Base-by-base conservation (phyloP, 805 yeast species). In the Sungouiozyma ichnusensis region DNA sequence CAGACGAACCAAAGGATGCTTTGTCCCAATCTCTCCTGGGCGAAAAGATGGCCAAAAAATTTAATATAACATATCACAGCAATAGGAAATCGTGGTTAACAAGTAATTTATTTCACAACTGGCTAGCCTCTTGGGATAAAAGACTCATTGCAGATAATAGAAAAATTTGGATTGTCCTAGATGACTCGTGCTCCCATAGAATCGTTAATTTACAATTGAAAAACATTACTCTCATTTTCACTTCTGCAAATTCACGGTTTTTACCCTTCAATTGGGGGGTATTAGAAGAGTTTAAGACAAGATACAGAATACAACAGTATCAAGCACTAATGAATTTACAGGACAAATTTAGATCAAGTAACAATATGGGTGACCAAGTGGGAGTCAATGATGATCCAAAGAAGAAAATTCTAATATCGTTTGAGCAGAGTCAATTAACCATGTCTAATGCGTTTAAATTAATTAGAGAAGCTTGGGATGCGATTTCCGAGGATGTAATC, bases 201-300 rank as follows among this genome's bases (percentile, higher is more conserved):
- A 72, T 77, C 7, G 67, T 71, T 31, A 78, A 77, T 33, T 64
- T 71, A 29, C 74, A 70, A 45, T 62, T 77, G 34, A 63, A 63
- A 42, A 66, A 68, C 44, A 68, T 69, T 13, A 50, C 64, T 27
- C 49, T 71, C 33, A 51, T 69, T 6, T 70, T 62, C 43, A 67
- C 70, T 0, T 58, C 69, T 0, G 55, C 68, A 20, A 57, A 53
- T 32, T 57, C 67, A 8, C 60, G 70, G 49, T 76, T 74, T 51
- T 55, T 76, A 29, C 84, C 84, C 6, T 76, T 77, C 67, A 73
- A 69, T 45, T 76, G 78, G 70, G 85, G 85, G 3, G 73, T 78
- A 3, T 66, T 74, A 34, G 76, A 75, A 44, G 84, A 79, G 50
- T 74, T 79, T 53, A 76, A 76, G 51, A 66, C 76, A 13, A 60